Conservation (phyloP, 2,329 filamentous ascomycete genomes). For the Penicillium sp. region DNA sequence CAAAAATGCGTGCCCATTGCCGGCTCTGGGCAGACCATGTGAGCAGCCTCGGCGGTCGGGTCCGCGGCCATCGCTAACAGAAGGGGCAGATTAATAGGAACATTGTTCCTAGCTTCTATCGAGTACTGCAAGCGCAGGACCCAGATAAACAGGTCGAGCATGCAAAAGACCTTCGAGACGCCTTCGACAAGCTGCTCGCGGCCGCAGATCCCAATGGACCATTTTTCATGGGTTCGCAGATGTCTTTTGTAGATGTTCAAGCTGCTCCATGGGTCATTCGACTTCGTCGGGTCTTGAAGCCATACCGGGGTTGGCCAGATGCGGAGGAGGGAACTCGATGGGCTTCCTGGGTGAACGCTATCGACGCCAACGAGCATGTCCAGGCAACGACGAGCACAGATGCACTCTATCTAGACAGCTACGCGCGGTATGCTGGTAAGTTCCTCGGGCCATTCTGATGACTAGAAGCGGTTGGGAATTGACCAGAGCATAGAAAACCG, state of each 20-base stretch:
- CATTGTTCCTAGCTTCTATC: conserved; percentile 76
- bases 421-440: conserved; percentile 63
- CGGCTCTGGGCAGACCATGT: conserved; percentile 82
- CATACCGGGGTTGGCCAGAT: conserved; percentile 67
- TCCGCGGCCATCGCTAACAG: conserved; percentile 16
- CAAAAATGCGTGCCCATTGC: conserved; percentile 70
- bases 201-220: conserved; percentile 64
- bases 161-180: conserved; percentile 63
- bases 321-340: conserved; percentile 65
- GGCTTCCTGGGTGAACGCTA: conserved; percentile 69
- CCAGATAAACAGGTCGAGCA: conserved; percentile 59
- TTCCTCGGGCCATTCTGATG: conserved; percentile 15
- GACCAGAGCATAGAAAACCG: conserved; percentile 55
- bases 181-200: conserved; percentile 64
- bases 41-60: conserved; percentile 30
- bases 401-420: conserved; percentile 67
- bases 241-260: conserved; percentile 72
- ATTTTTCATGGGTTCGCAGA: conserved; percentile 64
- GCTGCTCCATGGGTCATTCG: conserved; percentile 75
- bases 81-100: conserved; percentile 68
- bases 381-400: conserved; percentile 68
- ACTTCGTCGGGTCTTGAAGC: conserved; percentile 65
- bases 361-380: conserved; percentile 66
- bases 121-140: conserved; percentile 68
- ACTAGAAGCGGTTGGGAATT: conserved; percentile 8